phyloP scores from a whole-genome alignment of 1,284 basidiomycete genomes.

The Leccinum solheimii region DNA sequence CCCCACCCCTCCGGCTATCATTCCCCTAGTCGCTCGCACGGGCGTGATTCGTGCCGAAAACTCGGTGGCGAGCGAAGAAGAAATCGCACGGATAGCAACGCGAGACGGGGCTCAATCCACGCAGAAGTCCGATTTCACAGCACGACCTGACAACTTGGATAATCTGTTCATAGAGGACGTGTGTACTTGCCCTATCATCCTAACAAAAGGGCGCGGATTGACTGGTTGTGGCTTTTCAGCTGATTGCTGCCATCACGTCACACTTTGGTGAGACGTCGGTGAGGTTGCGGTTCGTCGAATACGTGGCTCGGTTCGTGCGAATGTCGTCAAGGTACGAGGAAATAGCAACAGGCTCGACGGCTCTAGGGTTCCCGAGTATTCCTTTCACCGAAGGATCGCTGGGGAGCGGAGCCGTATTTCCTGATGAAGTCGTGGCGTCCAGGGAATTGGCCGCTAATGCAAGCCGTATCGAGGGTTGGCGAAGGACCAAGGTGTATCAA shows the following conservation, averaged over 20 bases:
- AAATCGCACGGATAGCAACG: conserved; percentile 46
- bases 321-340: conserved; percentile 81
- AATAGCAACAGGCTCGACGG: conserved; percentile 61
- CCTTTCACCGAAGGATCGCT: conserved; percentile 48
- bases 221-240: conserved; percentile 39
- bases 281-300: conserved; percentile 78
- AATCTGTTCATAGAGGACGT: conserved; percentile 92
- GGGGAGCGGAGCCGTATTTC: conserved; percentile 70
- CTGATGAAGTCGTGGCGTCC: conserved; percentile 58
- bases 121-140: conserved; percentile 50
- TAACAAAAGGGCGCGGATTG: conserved; percentile 14
- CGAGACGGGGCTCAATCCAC: conserved; percentile 38
- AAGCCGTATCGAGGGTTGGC: conserved; percentile 80
- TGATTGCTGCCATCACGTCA: conserved; percentile 66
- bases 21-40: conserved; percentile 50
- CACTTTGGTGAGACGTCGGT: conserved; percentile 81
- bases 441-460: conserved; percentile 70
- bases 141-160: conserved; percentile 70
- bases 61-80: conserved; percentile 61
- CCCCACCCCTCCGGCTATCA: conserved; percentile 40
- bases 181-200: conserved; percentile 36
- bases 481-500: conserved; percentile 65
- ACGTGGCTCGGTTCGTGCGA: conserved; percentile 71
- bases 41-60: conserved; percentile 65
- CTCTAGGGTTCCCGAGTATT: conserved; percentile 59